Evolutionary conservation across 1,139 yeast genomes (phyloP).

Genomic region (Suhomyces bokatorum): DNA sequence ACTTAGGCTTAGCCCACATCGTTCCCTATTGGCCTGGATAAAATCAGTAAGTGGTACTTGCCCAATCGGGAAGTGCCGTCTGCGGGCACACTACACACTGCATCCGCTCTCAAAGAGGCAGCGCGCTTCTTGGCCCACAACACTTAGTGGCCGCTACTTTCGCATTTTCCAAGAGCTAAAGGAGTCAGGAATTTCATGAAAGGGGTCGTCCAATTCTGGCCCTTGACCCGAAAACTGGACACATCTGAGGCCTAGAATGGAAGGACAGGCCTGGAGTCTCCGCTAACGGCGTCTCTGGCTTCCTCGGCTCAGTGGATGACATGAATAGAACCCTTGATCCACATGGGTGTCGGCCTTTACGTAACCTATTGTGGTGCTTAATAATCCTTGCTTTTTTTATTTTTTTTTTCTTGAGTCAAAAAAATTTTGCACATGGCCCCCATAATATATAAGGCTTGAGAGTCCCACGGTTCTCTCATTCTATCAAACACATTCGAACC

Average conservation of each 20-base stretch:
- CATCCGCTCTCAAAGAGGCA: neutral
- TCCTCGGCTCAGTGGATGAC: neutral
- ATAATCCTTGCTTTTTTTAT: slow-evolving; percentile 8
- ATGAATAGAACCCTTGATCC: neutral
- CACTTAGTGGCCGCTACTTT: neutral
- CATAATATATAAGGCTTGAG: slow-evolving; percentile 3
- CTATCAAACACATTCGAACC: slow-evolving; percentile 1
- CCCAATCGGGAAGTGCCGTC: slow-evolving; percentile 5
- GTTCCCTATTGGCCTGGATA: slow-evolving; percentile 7
- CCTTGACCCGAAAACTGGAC: neutral
- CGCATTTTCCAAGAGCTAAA: neutral
- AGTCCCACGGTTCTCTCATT: neutral
- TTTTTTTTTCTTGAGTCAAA: slow-evolving; percentile 7
- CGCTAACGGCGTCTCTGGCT: neutral
- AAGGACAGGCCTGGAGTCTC: neutral
- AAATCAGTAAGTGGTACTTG: neutral
- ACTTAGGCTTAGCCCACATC: neutral
- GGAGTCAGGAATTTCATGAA: neutral
- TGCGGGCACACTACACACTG: slow-evolving; percentile 1
- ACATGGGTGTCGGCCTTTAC: neutral
- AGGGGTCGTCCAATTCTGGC: neutral
- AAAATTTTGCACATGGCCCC: slow-evolving; percentile 4
- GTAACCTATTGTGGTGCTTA: slow-evolving; percentile 6
- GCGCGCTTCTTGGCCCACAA: neutral
- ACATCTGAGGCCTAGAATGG: neutral